These are phyloP conservation scores for Rosa lucieae DNA, from an alignment of 306 rosid species.

Conservation along the genomic window DNA sequence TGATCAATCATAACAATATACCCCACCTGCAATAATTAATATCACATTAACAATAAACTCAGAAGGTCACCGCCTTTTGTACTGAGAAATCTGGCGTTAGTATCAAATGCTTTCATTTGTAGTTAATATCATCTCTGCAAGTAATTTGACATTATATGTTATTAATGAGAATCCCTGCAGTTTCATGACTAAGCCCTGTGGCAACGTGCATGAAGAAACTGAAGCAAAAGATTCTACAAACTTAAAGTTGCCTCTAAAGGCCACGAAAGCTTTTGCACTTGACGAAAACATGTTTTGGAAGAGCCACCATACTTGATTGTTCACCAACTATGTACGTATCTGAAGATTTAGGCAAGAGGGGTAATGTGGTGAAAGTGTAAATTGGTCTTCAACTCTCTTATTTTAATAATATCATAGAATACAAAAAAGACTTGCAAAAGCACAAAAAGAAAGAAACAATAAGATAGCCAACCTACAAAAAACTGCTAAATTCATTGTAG, in stretches of 20 bases:
- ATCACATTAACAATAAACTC: neutral
- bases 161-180: neutral
- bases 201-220: neutral
- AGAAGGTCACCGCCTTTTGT: neutral
- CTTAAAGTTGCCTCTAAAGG: neutral
- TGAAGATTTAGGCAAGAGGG: neutral
- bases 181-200: neutral
- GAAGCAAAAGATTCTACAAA: neutral
- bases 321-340: no score
- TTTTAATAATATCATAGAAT: no score
- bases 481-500: no score
- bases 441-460: neutral
- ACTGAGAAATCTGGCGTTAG: neutral
- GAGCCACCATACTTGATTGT: neutral
- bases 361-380: neutral
- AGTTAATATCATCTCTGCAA: neutral
- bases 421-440: no score
- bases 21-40: slow-evolving; percentile 63
- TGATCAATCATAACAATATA: slow-evolving; percentile 84
- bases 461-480: neutral
- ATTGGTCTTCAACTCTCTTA: no score
- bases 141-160: neutral
- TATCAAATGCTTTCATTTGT: neutral
- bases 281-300: neutral
- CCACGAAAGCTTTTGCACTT: neutral